Evolutionary conservation across 139 green algal species (phyloP), one percentile per base, ranked within the genome.

Genomic region (Limnomonas spitsbergensis): DNA sequence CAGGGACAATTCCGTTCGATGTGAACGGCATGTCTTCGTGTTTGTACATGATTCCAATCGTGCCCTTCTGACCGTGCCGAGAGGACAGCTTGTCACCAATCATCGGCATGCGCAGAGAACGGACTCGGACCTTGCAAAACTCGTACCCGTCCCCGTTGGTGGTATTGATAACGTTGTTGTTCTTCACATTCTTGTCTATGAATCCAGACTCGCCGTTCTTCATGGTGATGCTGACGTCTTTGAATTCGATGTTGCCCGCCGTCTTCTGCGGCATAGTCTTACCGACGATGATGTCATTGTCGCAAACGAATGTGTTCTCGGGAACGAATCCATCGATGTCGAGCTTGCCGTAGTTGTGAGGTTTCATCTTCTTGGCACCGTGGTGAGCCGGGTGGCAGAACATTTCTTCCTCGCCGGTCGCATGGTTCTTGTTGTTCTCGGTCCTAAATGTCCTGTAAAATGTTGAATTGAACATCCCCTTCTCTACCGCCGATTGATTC

Each of bases 81-180:
- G 74, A 76, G 27, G 81, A 77, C 35, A 93, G 85, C 79, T 93
- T 93, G 82, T 93, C 89, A 24, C 89, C 89, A 56, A 92, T 80
- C 74, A 89, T 32, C 2, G 89, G 89, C 7, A 81, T 40, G 2
- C 88, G 82, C 53, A 86, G 69, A 9, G 74, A 80, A 3, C 86
- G 66, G 1, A 91, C 37, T 4, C 89, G 86, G 14, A 90, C 80
- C 83, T 93, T 93, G 53, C 24, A 32, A 38, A 68, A 47, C 1
- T 34, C 82, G 39, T 24, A 36, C 71, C 39, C n/a, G n/a, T n/a
- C n/a, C n/a, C n/a, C n/a, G n/a, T n/a, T n/a, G n/a, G n/a, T n/a
- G n/a, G n/a, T n/a, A n/a, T n/a, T n/a, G n/a, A n/a, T n/a, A n/a
- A n/a, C n/a, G n/a, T n/a, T n/a, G n/a, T n/a, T n/a, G n/a, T n/a